phyloP scores from a whole-genome alignment of 352 stramenopile genomes.

The Pythium pyrilobum region DNA sequence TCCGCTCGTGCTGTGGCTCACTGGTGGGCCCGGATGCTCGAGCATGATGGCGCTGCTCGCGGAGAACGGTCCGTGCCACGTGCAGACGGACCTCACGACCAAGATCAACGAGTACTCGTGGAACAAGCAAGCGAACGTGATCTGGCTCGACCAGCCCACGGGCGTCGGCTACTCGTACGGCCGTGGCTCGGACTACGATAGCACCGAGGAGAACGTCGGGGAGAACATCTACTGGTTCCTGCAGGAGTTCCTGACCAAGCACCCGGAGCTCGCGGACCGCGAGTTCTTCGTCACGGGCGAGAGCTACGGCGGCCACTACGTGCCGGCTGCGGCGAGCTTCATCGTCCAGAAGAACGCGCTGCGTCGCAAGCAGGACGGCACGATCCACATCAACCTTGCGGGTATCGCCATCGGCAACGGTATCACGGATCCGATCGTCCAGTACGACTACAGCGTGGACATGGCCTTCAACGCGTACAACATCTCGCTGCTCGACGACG shows the following conservation, averaged over 20 bases:
- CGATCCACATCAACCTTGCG: slow-evolving; percentile 35
- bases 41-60: slow-evolving; percentile 37
- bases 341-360: slow-evolving; percentile 26
- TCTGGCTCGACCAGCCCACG: slow-evolving; percentile 44
- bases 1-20: slow-evolving; percentile 55
- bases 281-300: slow-evolving; percentile 49
- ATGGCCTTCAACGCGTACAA: slow-evolving; percentile 75
- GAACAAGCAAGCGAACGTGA: slow-evolving; percentile 42
- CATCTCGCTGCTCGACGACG: slow-evolving; percentile 39
- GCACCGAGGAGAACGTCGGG: slow-evolving; percentile 29
- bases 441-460: slow-evolving; percentile 42
- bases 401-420: slow-evolving; percentile 62
- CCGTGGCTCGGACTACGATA: slow-evolving; percentile 26
- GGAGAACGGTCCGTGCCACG: slow-evolving; percentile 49
- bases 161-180: slow-evolving; percentile 43
- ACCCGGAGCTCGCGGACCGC: slow-evolving; percentile 33
- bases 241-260: slow-evolving; percentile 39
- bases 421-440: slow-evolving; percentile 38
- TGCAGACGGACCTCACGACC: slow-evolving; percentile 33
- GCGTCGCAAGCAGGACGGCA: slow-evolving; percentile 21
- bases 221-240: slow-evolving; percentile 60
- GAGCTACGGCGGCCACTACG: slow-evolving; percentile 54
- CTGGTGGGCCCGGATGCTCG: slow-evolving; percentile 36
- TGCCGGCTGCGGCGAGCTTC: slow-evolving; percentile 32
- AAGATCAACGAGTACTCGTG: slow-evolving; percentile 39